Evolutionary conservation across 202 grass and related monocot species (phyloP).

Genomic region (Setaria italica): DNA sequence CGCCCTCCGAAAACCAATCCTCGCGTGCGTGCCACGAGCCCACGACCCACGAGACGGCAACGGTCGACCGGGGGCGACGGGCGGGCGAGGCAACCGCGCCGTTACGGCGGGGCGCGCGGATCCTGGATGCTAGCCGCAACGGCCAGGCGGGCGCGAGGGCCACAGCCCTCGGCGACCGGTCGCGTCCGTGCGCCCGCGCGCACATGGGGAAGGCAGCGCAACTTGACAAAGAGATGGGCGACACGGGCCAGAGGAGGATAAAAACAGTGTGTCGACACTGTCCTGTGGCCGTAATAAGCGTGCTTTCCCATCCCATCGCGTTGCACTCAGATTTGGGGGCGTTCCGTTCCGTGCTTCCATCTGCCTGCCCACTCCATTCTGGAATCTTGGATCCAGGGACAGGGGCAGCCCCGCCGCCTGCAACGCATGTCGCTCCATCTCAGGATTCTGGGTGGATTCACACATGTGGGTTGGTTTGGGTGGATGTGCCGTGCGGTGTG

Average conservation of each 20-base stretch:
- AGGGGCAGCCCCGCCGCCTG: background rate
- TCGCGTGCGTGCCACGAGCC: too few species aligned
- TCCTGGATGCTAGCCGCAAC: background rate
- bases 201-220: constrained; percentile 16
- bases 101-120: background rate
- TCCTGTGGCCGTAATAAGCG: constrained; percentile 1
- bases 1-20: background rate
- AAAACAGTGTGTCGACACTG: constrained; percentile 28
- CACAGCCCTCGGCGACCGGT: background rate
- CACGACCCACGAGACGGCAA: background rate
- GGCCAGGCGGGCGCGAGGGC: background rate
- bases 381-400: constrained; percentile 6
- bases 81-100: constrained; percentile 6
- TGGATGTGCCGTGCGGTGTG: background rate
- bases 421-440: background rate
- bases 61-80: constrained; percentile 8
- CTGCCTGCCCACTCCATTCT: background rate
- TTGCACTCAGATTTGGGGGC: constrained; percentile 7
- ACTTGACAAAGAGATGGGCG: background rate
- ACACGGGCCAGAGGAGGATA: background rate
- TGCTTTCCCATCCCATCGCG: background rate
- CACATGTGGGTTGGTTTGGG: background rate
- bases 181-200: background rate
- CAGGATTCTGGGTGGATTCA: background rate
- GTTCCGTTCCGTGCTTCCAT: background rate